A percentile compares a stretch with the other conserved stretches of the same genome.
These are phyloP conservation scores for Brassica cretica DNA, from an alignment of 345 rosid species.

Conservation along the genomic window DNA sequence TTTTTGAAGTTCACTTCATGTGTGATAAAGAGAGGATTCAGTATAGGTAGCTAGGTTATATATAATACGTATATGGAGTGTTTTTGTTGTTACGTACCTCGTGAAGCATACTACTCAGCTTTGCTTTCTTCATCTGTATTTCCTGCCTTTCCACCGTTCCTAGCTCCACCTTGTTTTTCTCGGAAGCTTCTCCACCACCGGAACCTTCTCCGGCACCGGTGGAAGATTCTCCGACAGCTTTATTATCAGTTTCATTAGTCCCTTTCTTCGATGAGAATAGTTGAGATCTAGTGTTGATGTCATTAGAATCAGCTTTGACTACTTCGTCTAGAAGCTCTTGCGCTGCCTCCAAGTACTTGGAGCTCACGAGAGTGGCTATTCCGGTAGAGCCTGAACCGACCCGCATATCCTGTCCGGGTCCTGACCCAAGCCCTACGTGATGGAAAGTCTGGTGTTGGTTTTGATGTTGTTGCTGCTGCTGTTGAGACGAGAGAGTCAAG, in stretches of 20 bases:
- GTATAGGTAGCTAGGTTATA: conserved; percentile 19
- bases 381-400: conserved; percentile 65
- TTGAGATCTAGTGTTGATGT: conserved; percentile 33
- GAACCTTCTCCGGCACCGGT: conserved; percentile 49
- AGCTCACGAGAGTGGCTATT: conserved; percentile 70
- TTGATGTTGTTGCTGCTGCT: conserved; percentile 59
- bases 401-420: conserved; percentile 54
- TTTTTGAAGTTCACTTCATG: conserved; percentile 31
- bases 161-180: conserved; percentile 59
- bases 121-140: conserved; percentile 97
- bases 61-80: conserved; percentile 19
- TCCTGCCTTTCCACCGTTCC: conserved; percentile 89
- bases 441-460: conserved; percentile 23
- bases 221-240: conserved; percentile 57
- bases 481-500: conserved; percentile 85
- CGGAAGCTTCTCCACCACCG: conserved; percentile 45
- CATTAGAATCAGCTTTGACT: conserved; percentile 63
- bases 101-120: conserved; percentile 83
- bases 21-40: conserved; percentile 32
- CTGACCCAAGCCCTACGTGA: conserved; percentile 51
- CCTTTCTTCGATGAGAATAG: conserved; percentile 46
- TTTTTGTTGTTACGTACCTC: conserved; percentile 56
- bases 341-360: conserved; percentile 90
- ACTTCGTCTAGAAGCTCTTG: conserved; percentile 95
- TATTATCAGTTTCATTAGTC: conserved; percentile 40